Evolutionary conservation across 225 moss, liverwort and hornwort species (phyloP).

Genomic region (Physcomitrellopsis africana): DNA sequence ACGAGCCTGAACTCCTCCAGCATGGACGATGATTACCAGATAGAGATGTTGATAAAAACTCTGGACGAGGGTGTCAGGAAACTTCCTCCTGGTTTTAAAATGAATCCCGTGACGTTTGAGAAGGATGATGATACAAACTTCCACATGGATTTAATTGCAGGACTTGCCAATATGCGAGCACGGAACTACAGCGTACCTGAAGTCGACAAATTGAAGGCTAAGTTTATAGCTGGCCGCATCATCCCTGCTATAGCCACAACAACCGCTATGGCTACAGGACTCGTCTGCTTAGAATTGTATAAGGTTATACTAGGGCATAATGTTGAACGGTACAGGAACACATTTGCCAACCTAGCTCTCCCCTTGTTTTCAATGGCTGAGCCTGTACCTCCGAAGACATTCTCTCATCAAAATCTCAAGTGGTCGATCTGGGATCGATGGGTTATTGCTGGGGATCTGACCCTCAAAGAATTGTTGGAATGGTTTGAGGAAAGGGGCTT

Average conservation of each 20-base stretch:
- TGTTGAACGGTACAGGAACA: conserved; percentile 37
- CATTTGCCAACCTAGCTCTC: conserved; percentile 40
- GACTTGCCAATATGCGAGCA: conserved; percentile 50
- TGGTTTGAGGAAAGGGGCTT: conserved; percentile 39
- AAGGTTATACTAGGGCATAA: conserved; percentile 41
- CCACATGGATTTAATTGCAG: conserved; percentile 46
- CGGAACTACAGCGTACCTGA: conserved; percentile 48
- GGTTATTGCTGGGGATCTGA: conserved; percentile 42
- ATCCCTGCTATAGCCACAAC: conserved; percentile 53
- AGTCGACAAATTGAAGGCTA: conserved; percentile 51
- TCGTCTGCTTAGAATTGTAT: conserved; percentile 45
- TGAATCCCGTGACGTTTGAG: conserved; percentile 46
- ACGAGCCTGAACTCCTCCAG: conserved; percentile 32
- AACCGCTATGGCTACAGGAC: conserved; percentile 45
- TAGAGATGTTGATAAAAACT: conserved; percentile 37
- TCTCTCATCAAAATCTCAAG: conserved; percentile 33
- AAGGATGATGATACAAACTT: conserved; percentile 50
- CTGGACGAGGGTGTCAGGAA: conserved; percentile 34
- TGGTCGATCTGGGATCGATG: conserved; percentile 48
- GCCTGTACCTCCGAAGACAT: conserved; percentile 38
- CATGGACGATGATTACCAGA: conserved; percentile 42
- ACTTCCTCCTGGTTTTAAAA: conserved; percentile 34
- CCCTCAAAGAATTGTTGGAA: conserved; percentile 29
- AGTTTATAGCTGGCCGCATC: conserved; percentile 47
- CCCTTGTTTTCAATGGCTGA: conserved; percentile 48